Evolutionary conservation across 2,329 filamentous ascomycete genomes (phyloP).

Genomic region (Cladosporium austrohemisphaericum): DNA sequence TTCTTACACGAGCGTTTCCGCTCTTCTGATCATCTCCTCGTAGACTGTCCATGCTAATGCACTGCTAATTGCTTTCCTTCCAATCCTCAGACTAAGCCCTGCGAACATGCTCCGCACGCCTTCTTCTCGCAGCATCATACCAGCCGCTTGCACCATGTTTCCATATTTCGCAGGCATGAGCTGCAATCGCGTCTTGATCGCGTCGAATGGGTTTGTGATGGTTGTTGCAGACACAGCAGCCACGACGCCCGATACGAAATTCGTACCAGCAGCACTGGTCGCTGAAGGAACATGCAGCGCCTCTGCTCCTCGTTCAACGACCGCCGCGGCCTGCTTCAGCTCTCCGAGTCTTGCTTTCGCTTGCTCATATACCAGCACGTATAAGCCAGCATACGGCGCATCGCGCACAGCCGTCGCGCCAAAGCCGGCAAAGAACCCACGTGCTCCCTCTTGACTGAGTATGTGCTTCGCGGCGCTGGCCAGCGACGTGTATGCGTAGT

Average conservation of each 20-base stretch:
- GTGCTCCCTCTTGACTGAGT: slow-evolving; percentile 64
- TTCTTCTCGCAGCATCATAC: slow-evolving; percentile 76
- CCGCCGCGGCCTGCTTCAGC: slow-evolving; percentile 19
- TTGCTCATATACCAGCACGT: slow-evolving; percentile 90
- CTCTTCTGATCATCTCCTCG: slow-evolving; percentile 81
- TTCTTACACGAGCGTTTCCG: slow-evolving; percentile 41
- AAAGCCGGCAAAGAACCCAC: slow-evolving; percentile 89
- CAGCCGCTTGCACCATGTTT: slow-evolving; percentile 75
- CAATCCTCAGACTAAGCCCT: slow-evolving; percentile 81
- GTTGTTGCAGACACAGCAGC: slow-evolving; percentile 80
- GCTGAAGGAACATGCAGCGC: slow-evolving; percentile 19
- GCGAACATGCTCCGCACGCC: slow-evolving; percentile 78
- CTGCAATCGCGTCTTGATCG: slow-evolving; percentile 91
- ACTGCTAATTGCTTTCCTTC: slow-evolving; percentile 84
- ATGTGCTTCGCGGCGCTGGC: slow-evolving; percentile 72
- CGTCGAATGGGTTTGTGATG: slow-evolving; percentile 94
- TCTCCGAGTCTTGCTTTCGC: slow-evolving; percentile 61
- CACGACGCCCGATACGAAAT: slow-evolving; percentile 77
- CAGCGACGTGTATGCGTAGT: slow-evolving; percentile 80
- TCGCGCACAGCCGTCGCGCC: slow-evolving; percentile 90
- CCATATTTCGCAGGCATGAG: slow-evolving; percentile 77
- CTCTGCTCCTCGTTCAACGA: slow-evolving; percentile 21
- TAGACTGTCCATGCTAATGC: slow-evolving; percentile 98
- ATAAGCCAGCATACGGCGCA: slow-evolving; percentile 93
- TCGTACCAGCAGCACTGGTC: slow-evolving; percentile 62